Evolutionary conservation across 371 early-diverging fungal genomes (phyloP).

Genomic region (Mucor indicus): DNA sequence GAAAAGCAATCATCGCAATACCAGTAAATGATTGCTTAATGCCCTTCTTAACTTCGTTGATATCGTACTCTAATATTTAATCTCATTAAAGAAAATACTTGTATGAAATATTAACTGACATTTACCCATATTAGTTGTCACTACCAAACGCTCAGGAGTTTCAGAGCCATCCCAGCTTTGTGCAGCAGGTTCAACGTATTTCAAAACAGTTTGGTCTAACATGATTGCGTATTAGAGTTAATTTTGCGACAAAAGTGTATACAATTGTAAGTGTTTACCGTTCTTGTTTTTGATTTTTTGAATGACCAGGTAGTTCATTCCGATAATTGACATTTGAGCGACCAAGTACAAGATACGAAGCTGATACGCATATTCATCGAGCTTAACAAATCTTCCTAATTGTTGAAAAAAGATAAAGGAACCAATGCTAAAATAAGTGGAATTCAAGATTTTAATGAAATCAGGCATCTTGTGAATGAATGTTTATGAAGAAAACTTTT

Average conservation of each 20-base stretch:
- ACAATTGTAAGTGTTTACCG: conserved; percentile 10
- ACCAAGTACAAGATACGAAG: conserved; percentile 24
- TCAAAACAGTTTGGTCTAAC: conserved; percentile 30
- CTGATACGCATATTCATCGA: conserved; percentile 24
- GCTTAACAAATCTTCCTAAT: conserved; percentile 21
- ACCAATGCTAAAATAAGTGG: conserved; percentile 26
- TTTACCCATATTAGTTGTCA: conserved; percentile 29
- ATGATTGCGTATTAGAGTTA: not conserved
- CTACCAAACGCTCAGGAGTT: conserved; percentile 22
- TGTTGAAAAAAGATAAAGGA: conserved; percentile 31
- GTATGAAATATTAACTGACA: not conserved
- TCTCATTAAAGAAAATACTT: not conserved
- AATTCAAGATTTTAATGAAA: conserved; percentile 3
- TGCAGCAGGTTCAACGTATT: conserved; percentile 33
- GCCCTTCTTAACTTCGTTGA: conserved; percentile 64
- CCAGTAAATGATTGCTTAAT: conserved; percentile 66
- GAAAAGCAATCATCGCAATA: conserved; percentile 60
- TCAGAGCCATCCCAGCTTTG: conserved; percentile 36
- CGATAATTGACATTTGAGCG: conserved; percentile 22
- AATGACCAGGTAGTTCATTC: conserved; percentile 23
- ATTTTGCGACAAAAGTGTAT: not conserved
- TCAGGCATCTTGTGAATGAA: not conserved
- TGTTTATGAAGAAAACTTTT: not conserved
- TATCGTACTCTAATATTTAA: conserved; percentile 62
- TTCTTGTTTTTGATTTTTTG: conserved; percentile 27